Base-by-base conservation (phyloP, 306 rosid genomes). In the Coriaria nepalensis region DNA sequence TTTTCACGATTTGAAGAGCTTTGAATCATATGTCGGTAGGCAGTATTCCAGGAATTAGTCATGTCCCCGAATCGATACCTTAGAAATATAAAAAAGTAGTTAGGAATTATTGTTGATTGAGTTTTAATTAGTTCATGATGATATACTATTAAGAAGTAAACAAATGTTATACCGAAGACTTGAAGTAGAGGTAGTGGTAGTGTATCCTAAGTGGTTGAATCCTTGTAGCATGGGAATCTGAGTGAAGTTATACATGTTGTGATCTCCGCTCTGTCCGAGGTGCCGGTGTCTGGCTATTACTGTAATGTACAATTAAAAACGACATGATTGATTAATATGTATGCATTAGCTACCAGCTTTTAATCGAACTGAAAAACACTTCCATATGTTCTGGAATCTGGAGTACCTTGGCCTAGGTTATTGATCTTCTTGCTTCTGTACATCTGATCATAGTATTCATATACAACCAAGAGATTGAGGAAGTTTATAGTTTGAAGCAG, bases 151-250 rank as follows among this genome's bases (percentile, higher is more conserved):
- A 20, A 20, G 29, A 20, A 20, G n/a, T 20, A 20, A 20, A 20
- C 3, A 1, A 20, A 20, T 20, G 29, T 20, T 20, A 20, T 20
- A 45, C 13, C 0, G 2, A 5, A 45, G 11, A 5, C 5, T 41
- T 49, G 6, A 7, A 10, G 6, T 7, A 11, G 10, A 13, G 20
- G 9, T 53, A 10, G 10, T 29, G 10, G 32, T 4, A 42, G 5
- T 40, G 7, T 40, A 6, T 73, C 77, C 93, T 86, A 69, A 45
- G 61, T 72, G 72, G 63, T 66, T 70, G 50, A 68, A 76, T 36
- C 82, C 86, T 76, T 81, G 96, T 63, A 88, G 79, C 86, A 88
- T 78, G 35, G 95, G 84, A 70, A 88, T 70, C 68, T 81, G 95
- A 72, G 78, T 83, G 60, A 88, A 72, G 52, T 71, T 78, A 49